A percentile compares a stretch with the other conserved stretches of the same genome.
Conservation (phyloP, 2,329 filamentous ascomycete genomes). For the Sclerotinia spermophila region DNA sequence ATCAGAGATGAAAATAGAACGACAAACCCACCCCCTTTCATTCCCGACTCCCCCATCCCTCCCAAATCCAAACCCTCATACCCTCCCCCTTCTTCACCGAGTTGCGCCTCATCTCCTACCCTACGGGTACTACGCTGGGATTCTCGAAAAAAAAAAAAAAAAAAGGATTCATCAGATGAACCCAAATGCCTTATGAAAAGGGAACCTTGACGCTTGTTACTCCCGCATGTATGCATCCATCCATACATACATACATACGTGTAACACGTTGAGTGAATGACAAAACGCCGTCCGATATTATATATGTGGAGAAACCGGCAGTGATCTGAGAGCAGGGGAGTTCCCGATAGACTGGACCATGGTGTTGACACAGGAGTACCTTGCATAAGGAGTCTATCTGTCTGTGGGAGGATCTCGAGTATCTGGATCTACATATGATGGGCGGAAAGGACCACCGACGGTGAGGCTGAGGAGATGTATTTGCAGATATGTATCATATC, state of each 20-base stretch:
- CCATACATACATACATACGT: too few relatives aligned
- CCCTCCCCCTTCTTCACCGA: not conserved
- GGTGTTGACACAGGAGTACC: not conserved
- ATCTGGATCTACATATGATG: not conserved
- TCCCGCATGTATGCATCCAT: not conserved
- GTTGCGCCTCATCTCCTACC: not conserved
- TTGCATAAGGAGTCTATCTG: not conserved
- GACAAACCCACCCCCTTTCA: not conserved
- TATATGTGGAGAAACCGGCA: not conserved
- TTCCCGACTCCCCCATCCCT: not conserved
- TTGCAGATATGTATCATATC: slow-evolving; percentile 1
- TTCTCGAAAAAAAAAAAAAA: too few relatives aligned
- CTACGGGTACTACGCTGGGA: too few relatives aligned
- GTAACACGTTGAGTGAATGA: not conserved
- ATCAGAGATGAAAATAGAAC: not conserved
- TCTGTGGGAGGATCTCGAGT: not conserved
- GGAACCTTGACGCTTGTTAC: not conserved
- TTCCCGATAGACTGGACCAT: not conserved
- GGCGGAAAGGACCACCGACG: not conserved
- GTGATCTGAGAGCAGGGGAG: slow-evolving; percentile 8
- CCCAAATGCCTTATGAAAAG: not conserved
- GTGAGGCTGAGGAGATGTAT: not conserved
- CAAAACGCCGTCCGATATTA: not conserved
- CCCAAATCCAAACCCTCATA: not conserved
- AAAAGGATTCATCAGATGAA: not conserved